Percentiles rank a stretch among this genome's conserved stretches.
These are phyloP conservation scores for Dactylonectria macrodidyma DNA, from an alignment of 2,329 filamentous ascomycete species.

Conservation along the genomic window DNA sequence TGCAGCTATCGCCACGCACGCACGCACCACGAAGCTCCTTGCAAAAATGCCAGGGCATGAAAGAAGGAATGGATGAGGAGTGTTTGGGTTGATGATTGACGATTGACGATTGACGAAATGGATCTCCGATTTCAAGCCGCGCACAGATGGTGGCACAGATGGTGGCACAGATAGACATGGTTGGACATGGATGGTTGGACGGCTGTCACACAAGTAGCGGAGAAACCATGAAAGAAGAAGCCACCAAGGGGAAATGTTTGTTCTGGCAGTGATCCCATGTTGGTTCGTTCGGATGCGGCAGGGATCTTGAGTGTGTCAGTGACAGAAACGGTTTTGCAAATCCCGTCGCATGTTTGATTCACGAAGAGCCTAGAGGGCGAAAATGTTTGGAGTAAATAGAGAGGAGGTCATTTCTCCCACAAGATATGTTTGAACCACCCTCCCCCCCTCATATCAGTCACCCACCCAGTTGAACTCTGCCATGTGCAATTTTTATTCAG, in stretches of 20 bases:
- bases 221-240: conserved; percentile 9
- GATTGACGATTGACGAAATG: conserved; percentile 3
- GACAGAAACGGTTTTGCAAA: conserved; percentile 18
- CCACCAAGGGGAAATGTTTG: conserved; percentile 6
- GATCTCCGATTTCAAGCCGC: background rate
- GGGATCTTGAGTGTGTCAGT: conserved; percentile 4
- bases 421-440: conserved; percentile 15
- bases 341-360: conserved; percentile 7
- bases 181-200: too few species aligned
- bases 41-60: background rate
- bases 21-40: conserved; percentile 1
- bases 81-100: background rate
- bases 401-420: background rate
- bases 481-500: background rate
- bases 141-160: conserved; percentile 15
- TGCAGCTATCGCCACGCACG: background rate
- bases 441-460: background rate
- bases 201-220: background rate
- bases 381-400: conserved; percentile 20
- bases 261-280: conserved; percentile 9
- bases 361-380: background rate
- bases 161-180: background rate
- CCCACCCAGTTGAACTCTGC: background rate
- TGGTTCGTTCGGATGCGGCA: background rate
- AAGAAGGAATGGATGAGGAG: background rate